Conservation (phyloP, 805 yeast genomes). For the Lachancea lanzarotensis region DNA sequence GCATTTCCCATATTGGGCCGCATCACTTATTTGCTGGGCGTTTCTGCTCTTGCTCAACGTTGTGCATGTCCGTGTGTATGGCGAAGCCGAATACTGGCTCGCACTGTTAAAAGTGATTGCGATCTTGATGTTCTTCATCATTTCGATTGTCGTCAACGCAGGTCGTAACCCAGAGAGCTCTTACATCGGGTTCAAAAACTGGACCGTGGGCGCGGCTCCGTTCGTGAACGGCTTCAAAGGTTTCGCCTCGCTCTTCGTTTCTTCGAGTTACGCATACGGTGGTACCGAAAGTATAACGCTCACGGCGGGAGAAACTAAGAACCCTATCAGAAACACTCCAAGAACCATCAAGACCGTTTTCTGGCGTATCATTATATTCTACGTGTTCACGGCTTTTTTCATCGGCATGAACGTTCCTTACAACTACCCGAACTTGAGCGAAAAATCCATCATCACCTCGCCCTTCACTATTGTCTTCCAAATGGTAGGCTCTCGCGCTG, state of each 20-base stretch:
- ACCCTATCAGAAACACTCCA: conserved; percentile 55
- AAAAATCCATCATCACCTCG: conserved; percentile 34
- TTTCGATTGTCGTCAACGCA: conserved; percentile 49
- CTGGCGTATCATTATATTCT: conserved; percentile 51
- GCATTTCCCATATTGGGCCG: conserved; percentile 57
- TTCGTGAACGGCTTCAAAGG: conserved; percentile 47
- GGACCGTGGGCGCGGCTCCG: conserved; percentile 52
- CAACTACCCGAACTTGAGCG: conserved; percentile 41
- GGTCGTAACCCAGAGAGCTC: conserved; percentile 52
- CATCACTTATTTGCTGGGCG: conserved; percentile 40
- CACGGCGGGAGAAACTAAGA: conserved; percentile 49
- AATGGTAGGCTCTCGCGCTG: conserved; percentile 46
- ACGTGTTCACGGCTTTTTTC: conserved; percentile 49
- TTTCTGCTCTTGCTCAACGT: conserved; percentile 39
- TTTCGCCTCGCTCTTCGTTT: conserved; percentile 43
- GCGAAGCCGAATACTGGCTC: conserved; percentile 54
- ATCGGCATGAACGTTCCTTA: conserved; percentile 56
- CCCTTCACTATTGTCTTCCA: conserved; percentile 43
- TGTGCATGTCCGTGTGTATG: conserved; percentile 49
- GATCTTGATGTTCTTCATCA: conserved; percentile 45
- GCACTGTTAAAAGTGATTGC: conserved; percentile 48
- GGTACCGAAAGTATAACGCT: conserved; percentile 45
- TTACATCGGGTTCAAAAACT: conserved; percentile 49
- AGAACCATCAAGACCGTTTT: conserved; percentile 53
- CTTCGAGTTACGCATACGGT: conserved; percentile 48